Base-by-base conservation (phyloP, 1,139 yeast species). In the Zygoascus hellenicus region DNA sequence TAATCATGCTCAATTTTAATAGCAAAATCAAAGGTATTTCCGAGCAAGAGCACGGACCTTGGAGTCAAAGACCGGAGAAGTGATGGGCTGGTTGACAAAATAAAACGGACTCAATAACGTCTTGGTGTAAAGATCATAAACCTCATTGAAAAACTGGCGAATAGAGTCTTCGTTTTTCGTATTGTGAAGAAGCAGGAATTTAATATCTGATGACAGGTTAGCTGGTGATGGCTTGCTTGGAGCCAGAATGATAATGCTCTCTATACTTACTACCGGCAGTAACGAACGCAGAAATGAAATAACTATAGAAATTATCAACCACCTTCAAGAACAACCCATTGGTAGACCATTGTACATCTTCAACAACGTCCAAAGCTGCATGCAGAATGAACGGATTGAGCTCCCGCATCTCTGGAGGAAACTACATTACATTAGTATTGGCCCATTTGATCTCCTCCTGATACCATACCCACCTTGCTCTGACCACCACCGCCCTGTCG, bases 21-120 rank as follows among this genome's bases (percentile, higher is more conserved):
- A 31, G 9, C 9, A 31, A 5, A 31, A 5, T 38, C 9, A 32
- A 49, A 90, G 68, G 64, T 89, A 87, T 68, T 87, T 88, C 58
- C 80, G 78, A 3, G 95, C 95, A 51, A 85, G 64, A 34, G 75
- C 67, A 59, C 83, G 79, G 39, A 92, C 83, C 58, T 81, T 79
- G 52, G 78, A 65, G 66, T 92, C 97, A 65, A 92, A 92, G 22
- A 76, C 80, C 0, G 84, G 80, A 42, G 86, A 81, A 29, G 77
- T 72, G 31, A 92, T 86, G 1, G 90, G 82, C 53, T 81, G 84
- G 59, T 87, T 85, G 38, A 81, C 78, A 46, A 76, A 72, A 62
- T 89, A 92, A 61, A 92, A 92, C 1, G 98, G 98, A 55, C 85
- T 87, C 70, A 92, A 69, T 45, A 87, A 65, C 14, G 92, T 80